Evolutionary conservation across 192 early-diverging fungal species (phyloP), one percentile per base, ranked within the genome.

Genomic region (Coemansia sp.): DNA sequence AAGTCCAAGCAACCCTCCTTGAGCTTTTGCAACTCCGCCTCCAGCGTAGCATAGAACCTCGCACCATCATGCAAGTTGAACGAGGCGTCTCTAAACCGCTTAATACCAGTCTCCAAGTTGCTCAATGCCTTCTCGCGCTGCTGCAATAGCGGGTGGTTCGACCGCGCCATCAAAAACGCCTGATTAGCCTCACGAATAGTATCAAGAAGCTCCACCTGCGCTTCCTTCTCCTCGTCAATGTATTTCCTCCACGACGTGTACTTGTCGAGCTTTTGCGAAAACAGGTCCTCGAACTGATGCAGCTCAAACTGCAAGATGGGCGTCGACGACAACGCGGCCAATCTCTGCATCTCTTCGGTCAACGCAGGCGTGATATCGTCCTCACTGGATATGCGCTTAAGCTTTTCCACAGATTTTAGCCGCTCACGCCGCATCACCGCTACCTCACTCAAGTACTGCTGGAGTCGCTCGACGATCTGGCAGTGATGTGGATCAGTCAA

Each of bases 351-450:
- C 66, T 89, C 87, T 29, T 89, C 87, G 31, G 88, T 86, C 0
- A 92, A 73, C 10, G 85, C 79, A 10, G 90, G 90, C 29, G 90
- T 89, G 61, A 97, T 92, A 65, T 97, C 93, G 72, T 97, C 95
- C 34, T 87, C 86, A 41, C 87, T 81, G 1, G 92, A 87, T 10
- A 88, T 65, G 40, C 89, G 80, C 73, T 90, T 92, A 2, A 93
- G 75, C 71, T 92, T 87, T 20, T 90, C 91, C 2, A 91, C 76
- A 0, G 90, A 80, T 46, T 87, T 88, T 27, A 78, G 65, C 3
- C 92, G 87, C 46, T 84, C 86, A 46, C 84, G 87, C 24, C 86
- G 80, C 75, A 91, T 88, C 22, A 85, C 55, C 12, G 83, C 72
- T 4, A 90, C 83, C 36, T 90, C 80, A 52, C 87, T 80, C 39